Evolutionary conservation across 2,329 filamentous ascomycete species (phyloP), one percentile per base, ranked within the genome.

Genomic region (Fusarium tjaetaba): DNA sequence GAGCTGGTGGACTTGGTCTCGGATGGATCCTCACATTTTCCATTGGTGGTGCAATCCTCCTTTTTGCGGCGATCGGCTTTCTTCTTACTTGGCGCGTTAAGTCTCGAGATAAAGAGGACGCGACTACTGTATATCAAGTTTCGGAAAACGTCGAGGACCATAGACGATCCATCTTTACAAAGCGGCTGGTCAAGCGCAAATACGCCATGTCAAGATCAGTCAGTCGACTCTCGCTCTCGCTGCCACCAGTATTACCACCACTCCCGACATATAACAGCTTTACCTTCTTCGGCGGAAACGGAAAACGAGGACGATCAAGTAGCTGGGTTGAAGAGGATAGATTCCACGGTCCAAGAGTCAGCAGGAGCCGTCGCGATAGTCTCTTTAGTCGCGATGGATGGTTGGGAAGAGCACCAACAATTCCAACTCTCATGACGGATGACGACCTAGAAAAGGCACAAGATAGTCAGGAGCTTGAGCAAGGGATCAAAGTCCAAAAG

Each of bases 261-360:
- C 71, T 83, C 57, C 80, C 81, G 32, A 76, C 80, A 36, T 77
- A 81, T n/a, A 76, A 78, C 45, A 80, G 74, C 66, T 75, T 81
- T 34, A 72, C 48, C 18, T 76, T 81, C 39, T 79, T 79, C 70
- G 51, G 64, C 76, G 63, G 77, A 74, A 59, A 81, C 74, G 75
- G 77, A 70, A 75, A 73, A 38, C 71, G 65, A 30, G 73, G 73
- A 24, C 56, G 76, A 14, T 79, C 79, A 58, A 75, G 66, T 49
- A 84, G 82, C 24, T 88, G 86, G 86, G 85, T 87, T 34, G 86
- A 87, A 64, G 87, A 87, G 71, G 86, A 88, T 56, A 83, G 82
- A 61, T 79, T 86, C n/a, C 86, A 87, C 65, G 86, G 86, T 9
- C 86, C 86, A 15, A 81, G 79, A 71, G 76, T 86, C 55, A 81